Percentiles rank a stretch among this genome's conserved stretches.
Evolutionary conservation across 352 stramenopile species (phyloP).

Genomic region (Pythium brassicae): DNA sequence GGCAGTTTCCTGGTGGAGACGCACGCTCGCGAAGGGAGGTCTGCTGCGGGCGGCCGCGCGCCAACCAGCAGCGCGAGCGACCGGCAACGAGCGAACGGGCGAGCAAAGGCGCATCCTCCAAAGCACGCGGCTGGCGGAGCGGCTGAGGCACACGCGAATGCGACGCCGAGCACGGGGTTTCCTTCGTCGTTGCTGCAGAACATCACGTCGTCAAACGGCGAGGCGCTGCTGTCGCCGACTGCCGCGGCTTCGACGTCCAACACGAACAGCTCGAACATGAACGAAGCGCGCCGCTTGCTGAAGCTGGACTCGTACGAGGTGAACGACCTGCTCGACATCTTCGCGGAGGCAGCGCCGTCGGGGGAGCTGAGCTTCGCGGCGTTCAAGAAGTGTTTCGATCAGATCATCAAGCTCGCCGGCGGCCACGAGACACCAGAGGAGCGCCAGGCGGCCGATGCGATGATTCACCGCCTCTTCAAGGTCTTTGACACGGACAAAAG

Average conservation of each 20-base stretch:
- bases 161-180: constrained; percentile 17
- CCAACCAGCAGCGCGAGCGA: background rate
- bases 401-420: constrained; percentile 80
- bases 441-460: constrained; percentile 68
- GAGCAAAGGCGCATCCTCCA: background rate
- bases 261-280: constrained; percentile 79
- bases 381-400: constrained; percentile 87
- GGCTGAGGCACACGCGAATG: background rate
- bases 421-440: constrained; percentile 63
- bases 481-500: constrained; percentile 84
- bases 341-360: constrained; percentile 74
- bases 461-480: constrained; percentile 80
- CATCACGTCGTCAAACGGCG: constrained; percentile 29
- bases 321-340: constrained; percentile 87
- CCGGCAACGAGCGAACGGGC: background rate
- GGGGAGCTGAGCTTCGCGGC: constrained; percentile 73
- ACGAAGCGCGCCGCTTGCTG: constrained; percentile 63
- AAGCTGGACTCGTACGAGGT: constrained; percentile 85
- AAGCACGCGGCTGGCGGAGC: background rate
- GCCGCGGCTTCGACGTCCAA: constrained; percentile 41
- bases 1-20: constrained; percentile 17
- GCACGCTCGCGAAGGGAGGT: constrained; percentile 9
- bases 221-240: constrained; percentile 39
- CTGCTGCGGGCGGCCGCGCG: background rate
- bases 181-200: constrained; percentile 37